Percentiles rank a stretch among this genome's conserved stretches.
Conservation (phyloP, 768 basidiomycete species). For the Collybia sordida region DNA sequence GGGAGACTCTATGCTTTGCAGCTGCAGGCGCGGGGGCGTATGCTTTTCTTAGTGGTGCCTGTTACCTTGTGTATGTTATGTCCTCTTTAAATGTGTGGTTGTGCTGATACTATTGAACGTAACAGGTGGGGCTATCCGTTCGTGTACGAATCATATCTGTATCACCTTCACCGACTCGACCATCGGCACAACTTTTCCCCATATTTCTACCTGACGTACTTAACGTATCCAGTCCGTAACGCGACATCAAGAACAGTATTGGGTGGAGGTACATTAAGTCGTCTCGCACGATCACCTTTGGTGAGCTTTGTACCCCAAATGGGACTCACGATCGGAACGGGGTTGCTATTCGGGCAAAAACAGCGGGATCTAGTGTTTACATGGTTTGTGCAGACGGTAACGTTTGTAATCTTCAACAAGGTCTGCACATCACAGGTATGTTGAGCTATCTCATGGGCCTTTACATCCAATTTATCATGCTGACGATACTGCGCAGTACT, state of each 20-base stretch:
- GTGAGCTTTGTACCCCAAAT: conserved; percentile 86
- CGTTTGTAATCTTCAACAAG: conserved; percentile 96
- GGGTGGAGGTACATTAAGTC: conserved; percentile 33
- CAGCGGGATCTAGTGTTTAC: conserved; percentile 68
- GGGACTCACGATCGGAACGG: conserved; percentile 65
- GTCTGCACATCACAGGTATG: conserved; percentile 95
- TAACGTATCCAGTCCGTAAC: conserved; percentile 61
- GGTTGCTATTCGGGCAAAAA: conserved; percentile 65
- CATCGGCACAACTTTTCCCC: conserved; percentile 99
- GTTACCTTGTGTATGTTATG: conserved; percentile 74
- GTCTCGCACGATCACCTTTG: conserved; percentile 66
- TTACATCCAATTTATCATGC: neutral
- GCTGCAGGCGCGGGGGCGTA: conserved; percentile 73
- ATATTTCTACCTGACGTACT: conserved; percentile 94
- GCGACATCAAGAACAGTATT: conserved; percentile 11
- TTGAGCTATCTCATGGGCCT: conserved; percentile 3
- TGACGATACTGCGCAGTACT: conserved; percentile 63
- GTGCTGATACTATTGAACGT: neutral
- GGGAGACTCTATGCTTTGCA: conserved; percentile 60
- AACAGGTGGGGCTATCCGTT: conserved; percentile 93
- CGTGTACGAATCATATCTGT: conserved; percentile 88
- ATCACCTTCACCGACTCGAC: conserved; percentile 88
- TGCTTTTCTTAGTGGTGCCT: conserved; percentile 51
- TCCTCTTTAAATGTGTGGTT: conserved; percentile 4
- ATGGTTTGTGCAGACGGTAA: conserved; percentile 89